Base-by-base conservation (phyloP, 1,284 basidiomycete genomes). In the Porodaedalea pini region DNA sequence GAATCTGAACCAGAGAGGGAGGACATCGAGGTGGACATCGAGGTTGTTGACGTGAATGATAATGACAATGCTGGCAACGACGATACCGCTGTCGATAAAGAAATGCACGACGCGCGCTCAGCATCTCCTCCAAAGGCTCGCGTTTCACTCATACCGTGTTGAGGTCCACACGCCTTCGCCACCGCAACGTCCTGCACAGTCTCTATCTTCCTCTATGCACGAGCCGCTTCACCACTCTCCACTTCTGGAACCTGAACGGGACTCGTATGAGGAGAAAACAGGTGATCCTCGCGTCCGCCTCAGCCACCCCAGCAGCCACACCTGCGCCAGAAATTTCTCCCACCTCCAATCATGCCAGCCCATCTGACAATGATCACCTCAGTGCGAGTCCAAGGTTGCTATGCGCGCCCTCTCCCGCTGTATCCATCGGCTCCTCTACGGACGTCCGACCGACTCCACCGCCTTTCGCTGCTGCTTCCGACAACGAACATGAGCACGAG, bases 361-460 rank as follows among this genome's bases (percentile, higher is more conserved):
- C 19, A 10, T 27, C 44, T 8, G 27, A 13, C 21, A 23, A 45
- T 25, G 25, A 17, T 17, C 44, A n/a, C 10, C 21, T 45, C 8
- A 25, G 8, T 21, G 44, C 44, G 2, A 45, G 44, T 25, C 44
- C 44, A 11, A 23, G 8, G 11, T 45, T 48, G 15, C 44, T 48
- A 5, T 44, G 54, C 17, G 44, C 43, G 3, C 34, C 45, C 4
- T 56, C 54, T 39, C 54, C 54, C 11, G 17, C 54, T 13, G 32
- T 51, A 3, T 57, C 55, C 10, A 32, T 39, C n/a, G 39, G 31
- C 2, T 57, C 55, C 2, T 51, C 55, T 29, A 10, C 31, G 8
- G 55, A 53, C 17, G 23, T 37, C 4, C 48, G 34, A 8, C 32
- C 48, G 8, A 51, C 55, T 11, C 47, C 49, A 13, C 19, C 39